Conservation (phyloP, 441 rosid species). For the Biscutella auriculata region DNA sequence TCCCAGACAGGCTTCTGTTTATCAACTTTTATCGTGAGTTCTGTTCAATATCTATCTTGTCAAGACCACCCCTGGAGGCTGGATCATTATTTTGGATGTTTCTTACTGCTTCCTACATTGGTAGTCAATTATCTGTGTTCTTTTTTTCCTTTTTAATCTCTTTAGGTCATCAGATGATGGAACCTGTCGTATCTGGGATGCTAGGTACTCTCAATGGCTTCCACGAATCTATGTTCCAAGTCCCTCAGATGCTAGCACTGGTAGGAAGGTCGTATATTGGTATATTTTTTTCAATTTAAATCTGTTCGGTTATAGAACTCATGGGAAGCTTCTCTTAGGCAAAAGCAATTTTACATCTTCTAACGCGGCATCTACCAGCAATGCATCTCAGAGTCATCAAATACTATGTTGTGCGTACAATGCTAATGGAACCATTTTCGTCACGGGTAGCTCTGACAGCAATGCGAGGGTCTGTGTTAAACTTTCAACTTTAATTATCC, state of each 20-base stretch:
- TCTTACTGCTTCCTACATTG: constrained; percentile 11
- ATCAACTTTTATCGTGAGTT: constrained; percentile 75
- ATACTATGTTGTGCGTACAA: constrained; percentile 71
- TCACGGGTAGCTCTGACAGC: constrained; percentile 79
- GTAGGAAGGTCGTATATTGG: constrained; percentile 27
- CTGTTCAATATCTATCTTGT: constrained; percentile 8
- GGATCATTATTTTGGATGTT: constrained; percentile 5
- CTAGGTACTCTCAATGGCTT: constrained; percentile 50
- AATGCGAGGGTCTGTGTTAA: constrained; percentile 58
- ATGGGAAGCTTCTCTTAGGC: constrained; percentile 39
- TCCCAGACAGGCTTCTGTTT: constrained; percentile 56
- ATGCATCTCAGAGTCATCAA: constrained; percentile 42
- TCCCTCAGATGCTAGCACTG: constrained; percentile 43
- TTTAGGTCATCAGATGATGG: constrained; percentile 82
- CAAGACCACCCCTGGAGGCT: constrained; percentile 12
- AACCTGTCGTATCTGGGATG: constrained; percentile 83
- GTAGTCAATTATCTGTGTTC: not conserved
- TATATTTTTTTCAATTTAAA: not conserved
- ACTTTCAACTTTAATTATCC: constrained; percentile 18
- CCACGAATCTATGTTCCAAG: constrained; percentile 54
- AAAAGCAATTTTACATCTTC: constrained; percentile 36
- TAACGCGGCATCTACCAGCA: constrained; percentile 41
- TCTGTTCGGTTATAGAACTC: constrained; percentile 2
- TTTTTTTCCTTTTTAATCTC: constrained; percentile 19
- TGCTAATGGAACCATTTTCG: constrained; percentile 77